Percentiles rank a stretch among this genome's conserved stretches.
These are phyloP conservation scores for Rhododendron ferrugineum DNA, from an alignment of 148 eudicot species.

Conservation along the genomic window DNA sequence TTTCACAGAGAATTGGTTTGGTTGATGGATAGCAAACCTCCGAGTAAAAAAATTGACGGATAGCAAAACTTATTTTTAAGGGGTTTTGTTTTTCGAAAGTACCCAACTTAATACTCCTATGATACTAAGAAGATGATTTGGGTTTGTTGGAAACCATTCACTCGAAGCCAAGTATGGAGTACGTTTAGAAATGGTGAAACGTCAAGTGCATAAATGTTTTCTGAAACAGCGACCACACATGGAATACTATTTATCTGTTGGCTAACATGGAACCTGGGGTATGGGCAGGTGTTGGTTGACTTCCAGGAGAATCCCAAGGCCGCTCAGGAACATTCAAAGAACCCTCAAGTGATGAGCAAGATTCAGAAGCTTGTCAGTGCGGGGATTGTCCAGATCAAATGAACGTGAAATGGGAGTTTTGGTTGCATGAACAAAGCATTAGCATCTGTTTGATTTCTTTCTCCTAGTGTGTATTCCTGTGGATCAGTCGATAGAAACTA, in stretches of 20 bases:
- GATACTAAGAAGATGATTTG: neutral
- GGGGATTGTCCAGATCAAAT: constrained; percentile 81
- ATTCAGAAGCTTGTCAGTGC: constrained; percentile 82
- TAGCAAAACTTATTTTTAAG: neutral
- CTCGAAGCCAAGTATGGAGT: neutral
- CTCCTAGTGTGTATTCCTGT: neutral
- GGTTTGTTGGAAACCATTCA: neutral
- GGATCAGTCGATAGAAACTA: neutral
- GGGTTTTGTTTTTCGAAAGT: neutral
- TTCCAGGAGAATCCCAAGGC: constrained; percentile 92
- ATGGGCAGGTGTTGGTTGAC: constrained; percentile 57
- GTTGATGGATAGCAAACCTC: neutral
- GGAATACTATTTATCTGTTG: neutral
- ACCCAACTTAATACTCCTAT: neutral
- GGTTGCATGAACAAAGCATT: neutral
- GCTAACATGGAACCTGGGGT: neutral
- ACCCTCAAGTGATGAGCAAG: constrained; percentile 83
- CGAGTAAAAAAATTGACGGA: too few species aligned
- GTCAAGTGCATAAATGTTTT: neutral
- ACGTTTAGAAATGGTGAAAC: neutral
- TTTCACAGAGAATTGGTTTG: neutral
- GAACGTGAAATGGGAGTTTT: neutral
- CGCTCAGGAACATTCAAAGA: constrained; percentile 85
- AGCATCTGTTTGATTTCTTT: neutral
- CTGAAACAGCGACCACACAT: neutral